Evolutionary conservation across 2,329 filamentous ascomycete species (phyloP), one percentile per base, ranked within the genome.

Genomic region (Dactylonectria macrodidyma): DNA sequence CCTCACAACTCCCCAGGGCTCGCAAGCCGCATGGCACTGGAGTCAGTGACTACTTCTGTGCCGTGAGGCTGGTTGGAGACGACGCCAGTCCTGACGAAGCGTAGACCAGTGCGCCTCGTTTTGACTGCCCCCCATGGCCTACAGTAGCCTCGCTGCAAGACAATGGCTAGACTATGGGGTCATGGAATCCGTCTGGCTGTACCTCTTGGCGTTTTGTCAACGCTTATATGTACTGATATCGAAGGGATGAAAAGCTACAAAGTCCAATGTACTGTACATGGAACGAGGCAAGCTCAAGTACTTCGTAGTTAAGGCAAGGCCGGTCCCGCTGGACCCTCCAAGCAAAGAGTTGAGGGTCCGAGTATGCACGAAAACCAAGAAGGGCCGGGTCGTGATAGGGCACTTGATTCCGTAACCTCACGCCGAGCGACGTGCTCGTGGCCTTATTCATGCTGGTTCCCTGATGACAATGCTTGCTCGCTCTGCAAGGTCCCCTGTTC

Each of bases 301-400:
- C 19, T 19, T 19, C 19, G 19, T 19, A 19, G 19, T 19, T 19
- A 66, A 26, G 46, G 59, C 57, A 66, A 68, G 59, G 68, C 62
- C 65, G 65, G 62, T 63, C 68, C 71, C 62, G 65, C 71, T 59
- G 55, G 66, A 68, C 57, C 69, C 61, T 57, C 54, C 50, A 57
- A 52, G 56, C 58, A 62, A 60, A 66, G 51, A 51, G 68, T 59
- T 58, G 63, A 68, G 38, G 52, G 48, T 47, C 59, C 65, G 51
- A 58, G 60, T 59, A 75, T 74, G 73, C 73, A 74, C 62, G 71
- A 73, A 65, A 70, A 68, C 63, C 60, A 69, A 66, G 59, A 54
- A 68, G 55, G 54, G 57, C 52, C 52, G 34, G 47, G 48, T 59
- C 55, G 52, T 72, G 67, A 73, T 76, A 75, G 73, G 73, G 64